phyloP scores from a whole-genome alignment of 768 basidiomycete genomes.

The Pisolithus marmoratus region DNA sequence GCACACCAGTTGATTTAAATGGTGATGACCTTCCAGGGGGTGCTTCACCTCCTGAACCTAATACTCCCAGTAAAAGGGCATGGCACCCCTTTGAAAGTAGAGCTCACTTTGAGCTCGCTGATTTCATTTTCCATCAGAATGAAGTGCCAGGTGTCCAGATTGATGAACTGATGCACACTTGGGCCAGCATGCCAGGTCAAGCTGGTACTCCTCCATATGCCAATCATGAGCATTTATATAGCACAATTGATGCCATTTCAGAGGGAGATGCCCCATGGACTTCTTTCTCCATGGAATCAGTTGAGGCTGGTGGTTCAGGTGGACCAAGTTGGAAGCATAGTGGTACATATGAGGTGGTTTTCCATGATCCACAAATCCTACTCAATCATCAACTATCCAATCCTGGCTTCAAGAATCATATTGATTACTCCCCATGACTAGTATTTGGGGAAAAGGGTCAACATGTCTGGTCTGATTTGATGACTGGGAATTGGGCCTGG shows the following conservation, averaged over 20 bases:
- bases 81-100: slow-evolving; percentile 3
- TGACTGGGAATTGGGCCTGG: background rate
- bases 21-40: background rate
- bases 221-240: slow-evolving; percentile 14
- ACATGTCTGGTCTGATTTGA: background rate
- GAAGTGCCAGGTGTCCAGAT: slow-evolving; percentile 4
- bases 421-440: background rate
- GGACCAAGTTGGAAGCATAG: too few species aligned
- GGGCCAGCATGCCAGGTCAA: slow-evolving; percentile 7
- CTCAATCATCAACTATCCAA: background rate
- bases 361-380: too few species aligned
- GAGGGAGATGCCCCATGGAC: background rate
- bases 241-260: slow-evolving; percentile 20
- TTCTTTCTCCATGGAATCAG: too few species aligned
- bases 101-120: slow-evolving; percentile 2
- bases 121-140: slow-evolving; percentile 5
- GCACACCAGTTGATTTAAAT: background rate
- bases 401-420: background rate
- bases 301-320: too few species aligned
- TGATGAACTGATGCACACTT: slow-evolving; percentile 4
- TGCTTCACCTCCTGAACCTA: background rate
- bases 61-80: background rate
- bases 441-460: background rate
- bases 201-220: slow-evolving; percentile 14
- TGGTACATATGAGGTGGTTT: too few species aligned